Evolutionary conservation across 2,329 filamentous ascomycete genomes (phyloP).

Genomic region (Diplocarpon rosae): DNA sequence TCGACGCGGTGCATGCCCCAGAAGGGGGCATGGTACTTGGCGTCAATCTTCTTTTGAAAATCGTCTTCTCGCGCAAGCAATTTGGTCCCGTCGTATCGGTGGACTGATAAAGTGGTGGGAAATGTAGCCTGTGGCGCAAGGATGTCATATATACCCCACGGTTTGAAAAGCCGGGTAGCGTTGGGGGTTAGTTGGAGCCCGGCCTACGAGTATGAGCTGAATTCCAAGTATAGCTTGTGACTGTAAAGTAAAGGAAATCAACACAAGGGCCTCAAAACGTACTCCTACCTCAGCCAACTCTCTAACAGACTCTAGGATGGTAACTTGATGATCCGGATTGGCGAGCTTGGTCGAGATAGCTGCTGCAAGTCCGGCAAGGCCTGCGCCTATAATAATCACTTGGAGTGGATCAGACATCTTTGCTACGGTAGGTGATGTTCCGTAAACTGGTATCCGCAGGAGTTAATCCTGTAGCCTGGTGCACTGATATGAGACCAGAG

Average conservation of each 20-base stretch:
- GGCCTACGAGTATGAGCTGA: conserved; percentile 12
- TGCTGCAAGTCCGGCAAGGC: conserved; percentile 33
- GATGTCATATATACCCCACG: conserved; percentile 21
- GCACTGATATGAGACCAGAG: neutral
- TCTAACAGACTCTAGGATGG: conserved; percentile 32
- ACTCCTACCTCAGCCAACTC: conserved; percentile 31
- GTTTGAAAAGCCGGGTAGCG: conserved; percentile 22
- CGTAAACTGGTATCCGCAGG: no score
- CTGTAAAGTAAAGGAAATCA: neutral
- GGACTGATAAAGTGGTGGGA: conserved; percentile 39
- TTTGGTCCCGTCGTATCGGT: conserved; percentile 38
- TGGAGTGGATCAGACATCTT: conserved; percentile 18
- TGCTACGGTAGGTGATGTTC: neutral
- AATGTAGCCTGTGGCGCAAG: conserved; percentile 23
- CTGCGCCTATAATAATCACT: conserved; percentile 34
- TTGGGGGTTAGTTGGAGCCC: conserved; percentile 26
- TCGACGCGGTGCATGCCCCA: conserved; percentile 39
- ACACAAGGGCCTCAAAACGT: conserved; percentile 2
- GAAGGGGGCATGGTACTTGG: conserved; percentile 26
- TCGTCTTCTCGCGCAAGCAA: conserved; percentile 20
- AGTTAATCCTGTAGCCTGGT: no score
- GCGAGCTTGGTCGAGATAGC: conserved; percentile 28
- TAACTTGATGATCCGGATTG: conserved; percentile 31
- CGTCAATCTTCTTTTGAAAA: conserved; percentile 20
- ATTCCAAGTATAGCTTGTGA: neutral